Base-by-base conservation (phyloP, 192 early-diverging fungal species). In the Backusella westeae region DNA sequence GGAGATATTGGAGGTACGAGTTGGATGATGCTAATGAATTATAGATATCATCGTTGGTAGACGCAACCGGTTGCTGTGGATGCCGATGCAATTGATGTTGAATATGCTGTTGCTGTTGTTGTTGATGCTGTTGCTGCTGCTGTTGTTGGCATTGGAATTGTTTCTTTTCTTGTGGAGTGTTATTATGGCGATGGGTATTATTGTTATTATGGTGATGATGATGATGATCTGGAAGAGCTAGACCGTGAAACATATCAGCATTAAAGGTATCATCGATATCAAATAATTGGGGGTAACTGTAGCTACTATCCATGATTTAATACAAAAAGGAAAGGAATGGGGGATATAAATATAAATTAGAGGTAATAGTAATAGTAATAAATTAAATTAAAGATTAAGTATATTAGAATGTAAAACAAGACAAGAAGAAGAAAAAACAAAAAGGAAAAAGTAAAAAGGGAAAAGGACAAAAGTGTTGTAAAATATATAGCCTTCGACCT, bases 261-360 rank as follows among this genome's bases (percentile, higher is more conserved):
- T 49, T 44, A 46, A 68, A 68, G 32, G 67, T 17, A 34, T 71
- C 56, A 63, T 63, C 70, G 26, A 74, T 74, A 74, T 65, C 72
- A 74, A 74, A 74, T 8, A 74, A 41, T 5, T 74, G 72, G 39
- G 72, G 35, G 36, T 74, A 74, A 29, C 34, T 65, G 23, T 65
- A 74, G 36, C 21, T 38, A 21, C 53, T 65, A 65, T 74, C 72
- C 72, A 74, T 74, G 38, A 21, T 72, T 15, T 34, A 15, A 39
- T 71, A 32, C 23, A 26, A 63, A 74, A 56, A 23, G 72, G 65
- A 74, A 74, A 56, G 72, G 10, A 74, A 65, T 65, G 72, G 72
- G 35, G 34, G 10, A 34, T 23, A 26, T 72, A 46, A 44, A 59
- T 56, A 59, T 59, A 59, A 21, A 53, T 53, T 21, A 53, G 17